Evolutionary conservation across 768 basidiomycete genomes (phyloP).

Genomic region (Dendrothele bispora): DNA sequence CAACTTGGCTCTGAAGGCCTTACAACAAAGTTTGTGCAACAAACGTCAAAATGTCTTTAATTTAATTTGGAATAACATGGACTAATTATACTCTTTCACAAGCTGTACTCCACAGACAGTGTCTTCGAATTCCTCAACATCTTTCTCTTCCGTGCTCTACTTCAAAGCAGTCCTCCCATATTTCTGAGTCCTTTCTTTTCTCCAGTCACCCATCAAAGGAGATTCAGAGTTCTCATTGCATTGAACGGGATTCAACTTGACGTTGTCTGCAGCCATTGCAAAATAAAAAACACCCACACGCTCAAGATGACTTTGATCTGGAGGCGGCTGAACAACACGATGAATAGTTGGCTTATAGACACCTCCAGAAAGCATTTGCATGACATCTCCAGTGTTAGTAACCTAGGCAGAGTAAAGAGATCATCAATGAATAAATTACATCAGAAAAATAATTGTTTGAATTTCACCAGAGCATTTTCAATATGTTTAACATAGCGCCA

Average conservation of each 20-base stretch:
- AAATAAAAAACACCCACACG: conserved; percentile 65
- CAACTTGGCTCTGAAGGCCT: no score
- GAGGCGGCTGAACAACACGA: conserved; percentile 58
- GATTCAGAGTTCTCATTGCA: conserved; percentile 29
- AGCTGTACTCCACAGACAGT: conserved; percentile 52
- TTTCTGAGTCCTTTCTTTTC: conserved; percentile 47
- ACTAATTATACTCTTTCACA: conserved; percentile 61
- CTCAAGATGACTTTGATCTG: conserved; percentile 47
- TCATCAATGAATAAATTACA: not conserved
- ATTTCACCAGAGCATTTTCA: conserved; percentile 53
- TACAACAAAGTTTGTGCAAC: no score
- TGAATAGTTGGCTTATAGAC: conserved; percentile 62
- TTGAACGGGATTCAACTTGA: conserved; percentile 42
- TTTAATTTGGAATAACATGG: no score
- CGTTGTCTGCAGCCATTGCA: conserved; percentile 48
- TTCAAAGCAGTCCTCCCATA: conserved; percentile 52
- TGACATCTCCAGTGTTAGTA: conserved; percentile 58
- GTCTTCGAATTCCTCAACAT: conserved; percentile 58
- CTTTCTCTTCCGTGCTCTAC: conserved; percentile 32
- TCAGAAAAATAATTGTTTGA: not conserved
- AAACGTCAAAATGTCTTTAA: no score
- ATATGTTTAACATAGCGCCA: conserved; percentile 64
- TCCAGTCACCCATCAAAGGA: conserved; percentile 54
- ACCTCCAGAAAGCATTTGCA: conserved; percentile 62
- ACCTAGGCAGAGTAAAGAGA: conserved; percentile 33